Conservation (phyloP, 2,329 filamentous ascomycete species). For the Chalara sp. region DNA sequence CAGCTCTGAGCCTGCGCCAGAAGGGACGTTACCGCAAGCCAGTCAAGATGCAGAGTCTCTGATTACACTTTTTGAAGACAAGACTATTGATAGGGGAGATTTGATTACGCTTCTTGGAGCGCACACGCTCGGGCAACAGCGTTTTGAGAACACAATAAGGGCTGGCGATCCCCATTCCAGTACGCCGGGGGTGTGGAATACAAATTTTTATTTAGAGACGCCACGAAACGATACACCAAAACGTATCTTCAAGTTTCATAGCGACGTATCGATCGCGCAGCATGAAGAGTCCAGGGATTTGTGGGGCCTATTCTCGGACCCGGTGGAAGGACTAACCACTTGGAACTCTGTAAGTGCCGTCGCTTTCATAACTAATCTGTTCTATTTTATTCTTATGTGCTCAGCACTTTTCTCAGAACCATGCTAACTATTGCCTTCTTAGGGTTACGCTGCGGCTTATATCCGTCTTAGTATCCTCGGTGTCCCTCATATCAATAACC, state of each 20-base stretch:
- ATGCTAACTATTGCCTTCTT: too few relatives aligned
- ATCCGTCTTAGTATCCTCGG: slow-evolving; percentile 47
- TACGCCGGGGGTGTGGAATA: background rate
- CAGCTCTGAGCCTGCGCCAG: slow-evolving; percentile 31
- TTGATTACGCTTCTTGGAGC: slow-evolving; percentile 49
- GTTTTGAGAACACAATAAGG: slow-evolving; percentile 40
- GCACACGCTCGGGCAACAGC: slow-evolving; percentile 42
- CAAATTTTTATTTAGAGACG: too few relatives aligned
- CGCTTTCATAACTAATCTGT: too few relatives aligned
- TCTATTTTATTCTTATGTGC: too few relatives aligned
- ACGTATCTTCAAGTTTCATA: too few relatives aligned
- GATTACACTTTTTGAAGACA: slow-evolving; percentile 35
- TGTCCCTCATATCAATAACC: slow-evolving; percentile 47
- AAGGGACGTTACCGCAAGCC: slow-evolving; percentile 38
- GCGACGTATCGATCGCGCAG: too few relatives aligned
- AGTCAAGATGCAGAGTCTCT: slow-evolving; percentile 35
- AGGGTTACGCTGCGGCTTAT: slow-evolving; percentile 43
- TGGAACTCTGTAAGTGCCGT: too few relatives aligned
- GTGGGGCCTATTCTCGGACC: too few relatives aligned
- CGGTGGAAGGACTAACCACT: too few relatives aligned
- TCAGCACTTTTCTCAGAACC: too few relatives aligned
- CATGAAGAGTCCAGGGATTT: too few relatives aligned
- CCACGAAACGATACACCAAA: too few relatives aligned
- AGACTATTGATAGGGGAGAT: slow-evolving; percentile 46
- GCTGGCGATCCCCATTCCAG: slow-evolving; percentile 33